phyloP scores from a whole-genome alignment of 441 rosid genomes.

The Adansonia grandidieri region DNA sequence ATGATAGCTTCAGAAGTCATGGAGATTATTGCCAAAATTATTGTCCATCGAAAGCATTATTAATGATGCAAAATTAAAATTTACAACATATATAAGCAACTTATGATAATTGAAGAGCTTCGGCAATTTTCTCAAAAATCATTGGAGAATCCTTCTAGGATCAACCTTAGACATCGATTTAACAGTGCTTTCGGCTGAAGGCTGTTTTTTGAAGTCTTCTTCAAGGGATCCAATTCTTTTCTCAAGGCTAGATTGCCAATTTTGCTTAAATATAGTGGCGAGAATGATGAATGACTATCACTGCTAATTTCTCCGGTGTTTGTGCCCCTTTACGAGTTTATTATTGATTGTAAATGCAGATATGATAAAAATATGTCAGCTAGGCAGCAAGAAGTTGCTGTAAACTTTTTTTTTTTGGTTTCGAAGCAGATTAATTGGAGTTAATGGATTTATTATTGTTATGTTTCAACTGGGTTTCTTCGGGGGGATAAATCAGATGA shows the following conservation, averaged over 20 bases:
- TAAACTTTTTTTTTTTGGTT: not conserved
- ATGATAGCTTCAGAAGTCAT: not conserved
- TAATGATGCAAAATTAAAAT: not conserved
- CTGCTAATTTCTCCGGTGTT: not conserved
- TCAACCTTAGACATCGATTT: too few relatives aligned
- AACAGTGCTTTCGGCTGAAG: conserved; percentile 22
- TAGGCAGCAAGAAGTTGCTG: not conserved
- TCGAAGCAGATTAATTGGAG: not conserved
- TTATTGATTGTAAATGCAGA: not conserved
- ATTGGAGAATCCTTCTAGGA: too few relatives aligned
- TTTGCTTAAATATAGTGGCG: not conserved
- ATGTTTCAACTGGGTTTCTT: not conserved
- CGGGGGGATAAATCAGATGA: not conserved
- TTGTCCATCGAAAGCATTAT: not conserved
- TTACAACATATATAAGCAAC: not conserved
- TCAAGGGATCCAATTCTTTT: not conserved
- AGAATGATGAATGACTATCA: not conserved
- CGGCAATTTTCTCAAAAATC: too few relatives aligned
- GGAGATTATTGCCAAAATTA: not conserved
- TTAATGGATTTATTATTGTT: not conserved
- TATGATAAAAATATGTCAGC: not conserved
- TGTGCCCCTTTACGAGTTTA: not conserved
- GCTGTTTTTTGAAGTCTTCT: not conserved
- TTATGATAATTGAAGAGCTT: too few relatives aligned
- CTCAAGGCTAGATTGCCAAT: not conserved